Evolutionary conservation across 1,284 basidiomycete species (phyloP).

Genomic region (Rhodotorula sp.): DNA sequence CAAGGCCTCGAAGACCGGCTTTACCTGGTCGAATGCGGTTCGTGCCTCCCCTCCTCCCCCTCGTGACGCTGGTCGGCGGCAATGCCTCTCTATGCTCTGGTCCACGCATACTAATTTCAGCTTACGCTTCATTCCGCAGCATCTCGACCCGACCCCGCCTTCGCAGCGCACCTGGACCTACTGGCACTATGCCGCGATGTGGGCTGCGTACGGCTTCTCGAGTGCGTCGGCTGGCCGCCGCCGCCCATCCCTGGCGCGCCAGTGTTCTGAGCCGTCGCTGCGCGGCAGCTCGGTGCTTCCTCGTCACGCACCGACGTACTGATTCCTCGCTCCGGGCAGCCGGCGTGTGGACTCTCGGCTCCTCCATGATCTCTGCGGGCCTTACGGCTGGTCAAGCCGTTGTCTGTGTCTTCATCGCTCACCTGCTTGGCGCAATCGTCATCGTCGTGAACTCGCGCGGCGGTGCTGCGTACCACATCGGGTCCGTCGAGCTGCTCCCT

Average conservation of each 20-base stretch:
- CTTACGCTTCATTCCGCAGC: neutral
- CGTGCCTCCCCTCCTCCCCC: neutral
- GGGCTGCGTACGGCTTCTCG: neutral
- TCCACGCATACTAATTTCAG: too few relatives aligned
- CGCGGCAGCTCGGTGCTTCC: too few relatives aligned
- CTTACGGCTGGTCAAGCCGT: slow-evolving; percentile 22
- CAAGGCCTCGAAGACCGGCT: neutral
- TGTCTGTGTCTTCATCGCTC: slow-evolving; percentile 28
- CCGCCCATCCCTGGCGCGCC: too few relatives aligned
- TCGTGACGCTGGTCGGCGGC: too few relatives aligned
- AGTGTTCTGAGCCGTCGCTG: too few relatives aligned
- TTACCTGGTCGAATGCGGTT: neutral
- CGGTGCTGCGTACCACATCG: slow-evolving; percentile 50
- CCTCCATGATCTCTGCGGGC: slow-evolving; percentile 7
- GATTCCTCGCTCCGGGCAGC: neutral
- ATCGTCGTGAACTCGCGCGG: slow-evolving; percentile 42
- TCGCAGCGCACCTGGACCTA: neutral
- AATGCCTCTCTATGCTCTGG: too few relatives aligned
- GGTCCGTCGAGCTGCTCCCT: slow-evolving; percentile 10
- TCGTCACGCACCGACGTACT: too few relatives aligned
- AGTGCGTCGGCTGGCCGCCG: too few relatives aligned
- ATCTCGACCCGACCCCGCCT: neutral
- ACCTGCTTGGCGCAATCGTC: slow-evolving; percentile 23
- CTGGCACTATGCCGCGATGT: neutral
- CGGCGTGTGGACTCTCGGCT: slow-evolving; percentile 8